Base-by-base conservation (phyloP, 805 yeast species). In the Ogataea trehalophila region DNA sequence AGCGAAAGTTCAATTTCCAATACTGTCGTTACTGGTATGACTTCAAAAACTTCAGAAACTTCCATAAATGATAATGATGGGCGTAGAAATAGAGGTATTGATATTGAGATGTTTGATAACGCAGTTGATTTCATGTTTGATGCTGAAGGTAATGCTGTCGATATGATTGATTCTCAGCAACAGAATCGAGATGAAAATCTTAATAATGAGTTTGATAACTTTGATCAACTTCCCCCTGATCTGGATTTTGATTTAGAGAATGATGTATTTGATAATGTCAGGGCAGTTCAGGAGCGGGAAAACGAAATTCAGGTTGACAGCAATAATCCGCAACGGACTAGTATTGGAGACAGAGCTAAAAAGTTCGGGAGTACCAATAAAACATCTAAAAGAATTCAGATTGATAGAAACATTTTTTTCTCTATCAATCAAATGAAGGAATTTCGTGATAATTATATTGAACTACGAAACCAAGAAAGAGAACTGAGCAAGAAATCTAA, bases 121-220 rank as follows among this genome's bases (percentile, higher is more conserved):
- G 52, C 50, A 5, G 41, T 48, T 14, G 52, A 48, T 37, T 56
- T 56, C 41, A 43, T 41, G 6, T 53, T 56, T 47, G 58, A 52
- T 43, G 47, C 34, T 13, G 42, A 55, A 37, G 60, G 59, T 2
- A 47, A 53, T 6, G 39, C 45, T 15, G 50, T 52, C 22, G 43
- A 39, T 11, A 16, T 41, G 6, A 22, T 13, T 8, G 18, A 13
- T 23, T 14, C 20, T n/a, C 14, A 23, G 16, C 22, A 35, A 8
- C 33, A 35, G 15, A 31, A 41, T 7, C 11, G 34, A 17, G 33
- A 18, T 35, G 29, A 26, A 35, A 39, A 35, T 6, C 14, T 15
- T 17, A 15, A 26, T 34, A 26, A 20, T 20, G 17, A 34, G 18
- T 7, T n/a, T 16, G 47, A 44, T 8, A 20, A 43, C 22, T 11